Base-by-base conservation (phyloP, 768 basidiomycete species). In the Trametes cubensis region DNA sequence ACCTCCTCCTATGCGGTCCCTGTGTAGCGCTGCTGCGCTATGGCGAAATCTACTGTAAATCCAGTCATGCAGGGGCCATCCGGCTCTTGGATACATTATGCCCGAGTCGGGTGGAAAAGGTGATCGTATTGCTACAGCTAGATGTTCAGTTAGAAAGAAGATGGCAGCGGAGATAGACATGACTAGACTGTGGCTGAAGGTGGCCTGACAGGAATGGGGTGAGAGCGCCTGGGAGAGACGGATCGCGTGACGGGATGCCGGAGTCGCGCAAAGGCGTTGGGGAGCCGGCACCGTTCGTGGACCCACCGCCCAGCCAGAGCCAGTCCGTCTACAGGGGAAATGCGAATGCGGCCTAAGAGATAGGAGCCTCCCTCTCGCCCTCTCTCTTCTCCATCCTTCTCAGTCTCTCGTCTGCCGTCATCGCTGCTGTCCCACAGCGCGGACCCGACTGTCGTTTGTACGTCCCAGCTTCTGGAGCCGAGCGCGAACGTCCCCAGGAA, bases 241-340 rank as follows among this genome's bases (percentile, higher is more conserved):
- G 26, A 59, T 59, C 58, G 58, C 58, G 58, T 59, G 58, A 59
- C 48, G 49, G 25, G 41, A 21, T 41, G 58, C 58, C 48, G 57
- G 40, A 34, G 38, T 53, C 23, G 30, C 48, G 56, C 47, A 40
- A 38, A 58, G 25, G 26, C 54, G 57, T 59, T 51, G 58, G 58
- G 58, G 58, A 51, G 48, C 57, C 48, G 48, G 57, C 48, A 51
- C 48, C 48, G 48, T 23, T 17, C 48, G 15, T 26, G 48, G 20
- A 47, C 20, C 4, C 13, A 6, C 30, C 38, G n/a, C 21, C 39
- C 21, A 40, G 30, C 20, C 45, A 21, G 20, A 23, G 54, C 26
- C 23, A 40, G 26, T 18, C 18, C 53, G 34, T 34, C 5, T 10
- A 34, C 34, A 34, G 34, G 11, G 28, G 28, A 4, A 30, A 30